A percentile compares a stretch with the other conserved stretches of the same genome.
Evolutionary conservation across 2,329 filamentous ascomycete species (phyloP).

Genomic region (Geosmithia morbida): DNA sequence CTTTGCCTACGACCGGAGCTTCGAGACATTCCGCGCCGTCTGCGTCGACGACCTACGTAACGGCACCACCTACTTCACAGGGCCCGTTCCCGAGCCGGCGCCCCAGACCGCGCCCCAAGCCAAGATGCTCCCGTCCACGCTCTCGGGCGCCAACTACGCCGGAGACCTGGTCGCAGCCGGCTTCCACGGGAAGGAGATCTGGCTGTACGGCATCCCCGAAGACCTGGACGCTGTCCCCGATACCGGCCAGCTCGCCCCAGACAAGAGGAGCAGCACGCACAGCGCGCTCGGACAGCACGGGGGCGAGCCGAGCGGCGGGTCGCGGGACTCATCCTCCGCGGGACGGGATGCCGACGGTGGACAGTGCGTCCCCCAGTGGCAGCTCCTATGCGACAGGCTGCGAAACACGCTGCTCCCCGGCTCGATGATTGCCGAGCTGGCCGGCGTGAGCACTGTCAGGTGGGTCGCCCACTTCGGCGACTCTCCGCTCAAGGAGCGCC

Average conservation of each 20-base stretch:
- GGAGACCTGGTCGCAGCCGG: constrained; percentile 62
- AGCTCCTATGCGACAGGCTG: constrained; percentile 50
- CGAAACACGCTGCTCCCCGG: constrained; percentile 60
- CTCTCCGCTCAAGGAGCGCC: constrained; percentile 33
- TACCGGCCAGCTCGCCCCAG: constrained; percentile 7
- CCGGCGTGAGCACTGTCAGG: constrained; percentile 52
- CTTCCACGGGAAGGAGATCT: constrained; percentile 58
- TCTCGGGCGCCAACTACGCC: constrained; percentile 53
- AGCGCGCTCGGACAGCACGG: constrained; percentile 14
- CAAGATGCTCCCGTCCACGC: constrained; percentile 52
- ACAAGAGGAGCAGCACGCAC: constrained; percentile 6
- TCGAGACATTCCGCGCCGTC: constrained; percentile 66
- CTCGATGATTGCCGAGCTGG: constrained; percentile 46
- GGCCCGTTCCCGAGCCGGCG: constrained; percentile 39
- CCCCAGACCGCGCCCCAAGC: constrained; percentile 41
- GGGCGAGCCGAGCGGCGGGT: constrained; percentile 12
- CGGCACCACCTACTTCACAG: constrained; percentile 67
- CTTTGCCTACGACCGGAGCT: constrained; percentile 62
- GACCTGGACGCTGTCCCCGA: constrained; percentile 50
- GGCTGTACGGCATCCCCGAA: constrained; percentile 67
- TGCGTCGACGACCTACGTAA: constrained; percentile 61
- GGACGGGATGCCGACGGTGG: constrained; percentile 13
- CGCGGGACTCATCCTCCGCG: constrained; percentile 16
- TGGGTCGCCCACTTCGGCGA: constrained; percentile 49
- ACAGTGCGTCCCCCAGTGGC: constrained; percentile 47